Evolutionary conservation across 768 basidiomycete species (phyloP).

Genomic region (Boletus fagicola): DNA sequence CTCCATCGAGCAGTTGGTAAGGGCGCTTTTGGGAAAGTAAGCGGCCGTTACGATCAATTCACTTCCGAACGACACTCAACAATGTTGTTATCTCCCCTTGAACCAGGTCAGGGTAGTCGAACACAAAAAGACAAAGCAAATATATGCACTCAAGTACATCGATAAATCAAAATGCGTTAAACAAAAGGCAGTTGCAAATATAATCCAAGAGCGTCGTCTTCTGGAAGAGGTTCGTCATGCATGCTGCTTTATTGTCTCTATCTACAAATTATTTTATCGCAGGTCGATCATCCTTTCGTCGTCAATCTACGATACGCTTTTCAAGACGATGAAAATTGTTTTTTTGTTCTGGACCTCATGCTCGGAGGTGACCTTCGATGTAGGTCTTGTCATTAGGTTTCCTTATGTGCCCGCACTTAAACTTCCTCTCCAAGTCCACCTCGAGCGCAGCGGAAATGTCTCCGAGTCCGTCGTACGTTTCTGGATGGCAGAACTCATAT

Average conservation of each 20-base stretch:
- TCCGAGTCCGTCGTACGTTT: conserved; percentile 75
- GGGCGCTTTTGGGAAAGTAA: conserved; percentile 96
- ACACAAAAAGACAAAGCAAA: conserved; percentile 87
- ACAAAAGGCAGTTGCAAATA: conserved; percentile 88
- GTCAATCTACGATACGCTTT: conserved; percentile 94
- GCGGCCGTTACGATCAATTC: conserved; percentile 6
- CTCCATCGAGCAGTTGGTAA: conserved; percentile 94
- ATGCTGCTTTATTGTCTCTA: conserved; percentile 7
- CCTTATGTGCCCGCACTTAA: neutral
- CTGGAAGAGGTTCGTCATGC: conserved; percentile 74
- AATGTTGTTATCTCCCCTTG: neutral
- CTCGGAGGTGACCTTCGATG: conserved; percentile 91
- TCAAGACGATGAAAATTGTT: conserved; percentile 96
- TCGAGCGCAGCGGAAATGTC: conserved; percentile 68
- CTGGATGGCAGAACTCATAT: conserved; percentile 85
- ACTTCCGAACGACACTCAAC: conserved; percentile 3
- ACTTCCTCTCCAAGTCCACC: conserved; percentile 58
- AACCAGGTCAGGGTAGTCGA: conserved; percentile 91
- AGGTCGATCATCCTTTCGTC: conserved; percentile 89
- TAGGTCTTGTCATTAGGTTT: conserved; percentile 40
- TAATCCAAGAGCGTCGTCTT: conserved; percentile 89
- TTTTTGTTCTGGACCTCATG: conserved; percentile 97
- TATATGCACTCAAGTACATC: conserved; percentile 97
- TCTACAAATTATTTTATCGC: conserved; percentile 1
- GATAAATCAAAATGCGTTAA: conserved; percentile 91